Conservation (phyloP, 139 green algal genomes). For the Limnomonas spitsbergensis region DNA sequence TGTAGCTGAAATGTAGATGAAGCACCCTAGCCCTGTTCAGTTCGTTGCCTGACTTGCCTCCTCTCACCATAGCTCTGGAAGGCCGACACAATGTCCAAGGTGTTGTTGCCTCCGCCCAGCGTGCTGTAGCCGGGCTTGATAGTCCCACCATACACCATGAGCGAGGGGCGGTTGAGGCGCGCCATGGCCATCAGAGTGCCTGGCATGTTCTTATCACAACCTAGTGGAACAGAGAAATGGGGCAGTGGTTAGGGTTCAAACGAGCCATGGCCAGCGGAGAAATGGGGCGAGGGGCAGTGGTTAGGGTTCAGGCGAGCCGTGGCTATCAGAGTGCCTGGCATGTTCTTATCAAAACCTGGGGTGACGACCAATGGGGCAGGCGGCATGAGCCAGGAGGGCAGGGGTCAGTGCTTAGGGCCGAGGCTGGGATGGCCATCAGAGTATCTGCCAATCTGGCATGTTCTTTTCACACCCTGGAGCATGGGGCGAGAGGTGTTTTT, state of each 20-base stretch:
- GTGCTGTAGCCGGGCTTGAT: slow-evolving; percentile 81
- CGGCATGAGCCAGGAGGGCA: too few species aligned
- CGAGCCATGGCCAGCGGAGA: too few species aligned
- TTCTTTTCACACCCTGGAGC: too few species aligned
- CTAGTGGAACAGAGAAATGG: too few species aligned
- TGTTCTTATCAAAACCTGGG: slow-evolving; percentile 99
- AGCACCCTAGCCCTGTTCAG: too few species aligned
- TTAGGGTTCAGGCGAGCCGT: slow-evolving; percentile 94
- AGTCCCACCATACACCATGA: slow-evolving; percentile 99
- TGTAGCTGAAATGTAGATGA: too few species aligned
- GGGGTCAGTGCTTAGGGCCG: too few species aligned
- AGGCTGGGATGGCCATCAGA: slow-evolving; percentile 93
- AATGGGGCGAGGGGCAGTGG: too few species aligned
- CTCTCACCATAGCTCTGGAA: slow-evolving; percentile 94
- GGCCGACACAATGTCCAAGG: slow-evolving; percentile 92
- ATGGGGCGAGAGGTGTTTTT: too few species aligned
- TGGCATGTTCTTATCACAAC: slow-evolving; percentile 99
- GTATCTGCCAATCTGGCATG: slow-evolving; percentile 95
- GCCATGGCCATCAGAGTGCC: slow-evolving; percentile 95
- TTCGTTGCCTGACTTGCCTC: too few species aligned
- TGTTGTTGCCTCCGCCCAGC: slow-evolving; percentile 36
- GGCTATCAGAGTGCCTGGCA: slow-evolving; percentile 95
- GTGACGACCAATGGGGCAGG: too few species aligned
- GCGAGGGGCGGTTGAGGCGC: slow-evolving; percentile 85
- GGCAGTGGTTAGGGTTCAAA: too few species aligned